These are phyloP conservation scores for Sugiyamaella lignohabitans DNA, from an alignment of 805 yeast genomes.

Conservation along the genomic window DNA sequence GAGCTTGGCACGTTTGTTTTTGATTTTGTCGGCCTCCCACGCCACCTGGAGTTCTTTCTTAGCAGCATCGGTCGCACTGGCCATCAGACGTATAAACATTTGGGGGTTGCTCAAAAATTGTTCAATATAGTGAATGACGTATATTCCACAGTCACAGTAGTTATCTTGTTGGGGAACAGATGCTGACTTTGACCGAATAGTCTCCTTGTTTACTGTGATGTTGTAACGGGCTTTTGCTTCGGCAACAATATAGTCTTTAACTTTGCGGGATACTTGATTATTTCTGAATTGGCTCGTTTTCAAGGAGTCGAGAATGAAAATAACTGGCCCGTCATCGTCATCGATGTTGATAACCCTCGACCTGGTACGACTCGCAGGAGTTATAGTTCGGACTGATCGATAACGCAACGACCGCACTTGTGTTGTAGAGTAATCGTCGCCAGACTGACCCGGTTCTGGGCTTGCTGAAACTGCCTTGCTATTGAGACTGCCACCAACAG, in stretches of 20 bases:
- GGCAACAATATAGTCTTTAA: slow-evolving; percentile 52
- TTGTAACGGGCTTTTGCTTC: slow-evolving; percentile 64
- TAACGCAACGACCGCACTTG: background rate
- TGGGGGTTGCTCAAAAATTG: slow-evolving; percentile 27
- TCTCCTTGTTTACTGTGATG: slow-evolving; percentile 40
- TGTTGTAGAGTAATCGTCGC: too few relatives aligned
- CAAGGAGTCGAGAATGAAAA: slow-evolving; percentile 72
- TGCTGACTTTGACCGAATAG: slow-evolving; percentile 44
- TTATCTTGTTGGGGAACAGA: slow-evolving; percentile 79
- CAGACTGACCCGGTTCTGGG: background rate
- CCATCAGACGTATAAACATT: slow-evolving; percentile 18
- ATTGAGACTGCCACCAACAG: too few relatives aligned
- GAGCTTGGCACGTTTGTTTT: background rate
- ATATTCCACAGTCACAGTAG: slow-evolving; percentile 92
- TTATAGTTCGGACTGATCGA: background rate
- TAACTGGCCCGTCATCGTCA: slow-evolving; percentile 29
- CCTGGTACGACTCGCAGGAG: background rate
- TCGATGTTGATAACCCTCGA: slow-evolving; percentile 1
- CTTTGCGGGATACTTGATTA: slow-evolving; percentile 35
- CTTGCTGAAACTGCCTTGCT: background rate
- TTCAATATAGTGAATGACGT: slow-evolving; percentile 54
- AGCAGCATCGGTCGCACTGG: background rate
- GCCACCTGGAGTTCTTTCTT: background rate
- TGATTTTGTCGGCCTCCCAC: slow-evolving; percentile 4
- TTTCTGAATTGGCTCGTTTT: slow-evolving; percentile 23